A percentile compares a stretch with the other conserved stretches of the same genome.
Conservation (phyloP, 257 asterid genomes). For the Craterostigma plantagineum region DNA sequence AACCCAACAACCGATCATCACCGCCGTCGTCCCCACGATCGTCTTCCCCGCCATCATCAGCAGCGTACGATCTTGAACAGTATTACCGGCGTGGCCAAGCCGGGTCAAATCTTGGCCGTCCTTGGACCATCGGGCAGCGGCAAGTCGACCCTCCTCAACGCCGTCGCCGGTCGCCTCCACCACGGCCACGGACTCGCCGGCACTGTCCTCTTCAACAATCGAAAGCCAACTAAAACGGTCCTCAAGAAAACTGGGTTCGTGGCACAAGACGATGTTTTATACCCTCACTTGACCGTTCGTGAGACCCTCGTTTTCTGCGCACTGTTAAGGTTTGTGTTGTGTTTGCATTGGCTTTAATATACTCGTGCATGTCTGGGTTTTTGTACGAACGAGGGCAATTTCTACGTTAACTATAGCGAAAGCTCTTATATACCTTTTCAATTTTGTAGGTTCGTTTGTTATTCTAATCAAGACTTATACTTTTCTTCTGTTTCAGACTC, state of each 20-base stretch:
- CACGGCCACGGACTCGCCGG: conserved; percentile 40
- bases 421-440: too few relatives aligned
- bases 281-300: conserved; percentile 66
- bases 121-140: conserved; percentile 97
- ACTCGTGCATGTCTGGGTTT: too few relatives aligned
- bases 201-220: conserved; percentile 42
- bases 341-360: too few relatives aligned
- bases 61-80: conserved; percentile 44
- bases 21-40: conserved; percentile 14
- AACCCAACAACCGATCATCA: not conserved
- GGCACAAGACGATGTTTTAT: conserved; percentile 57
- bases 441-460: too few relatives aligned
- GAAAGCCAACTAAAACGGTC: conserved; percentile 23
- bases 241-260: conserved; percentile 55
- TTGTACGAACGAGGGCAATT: too few relatives aligned
- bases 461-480: too few relatives aligned
- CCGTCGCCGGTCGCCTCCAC: conserved; percentile 62
- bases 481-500: conserved; percentile 7
- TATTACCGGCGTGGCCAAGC: conserved; percentile 64
- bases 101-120: conserved; percentile 66
- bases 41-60: conserved; percentile 11
- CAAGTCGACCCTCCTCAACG: conserved; percentile 70
- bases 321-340: conserved; percentile 11
- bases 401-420: too few relatives aligned
- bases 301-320: conserved; percentile 74